Evolutionary conservation across 352 stramenopile genomes (phyloP).

Genomic region (Phytophthora fragariaefolia): DNA sequence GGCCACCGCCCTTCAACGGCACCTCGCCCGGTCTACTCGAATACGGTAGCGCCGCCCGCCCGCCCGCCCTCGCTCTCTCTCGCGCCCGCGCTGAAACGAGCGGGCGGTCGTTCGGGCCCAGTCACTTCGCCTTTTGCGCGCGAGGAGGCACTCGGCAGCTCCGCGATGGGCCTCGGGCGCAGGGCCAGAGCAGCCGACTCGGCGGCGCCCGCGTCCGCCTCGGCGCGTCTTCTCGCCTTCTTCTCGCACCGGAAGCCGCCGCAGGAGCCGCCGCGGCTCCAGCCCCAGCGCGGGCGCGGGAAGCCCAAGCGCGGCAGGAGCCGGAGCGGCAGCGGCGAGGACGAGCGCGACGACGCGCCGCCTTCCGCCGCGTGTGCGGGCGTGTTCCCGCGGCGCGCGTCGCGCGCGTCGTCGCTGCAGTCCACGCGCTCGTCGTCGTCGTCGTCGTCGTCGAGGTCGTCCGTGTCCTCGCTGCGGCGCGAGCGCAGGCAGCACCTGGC

Average conservation of each 20-base stretch:
- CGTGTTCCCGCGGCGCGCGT: constrained; percentile 43
- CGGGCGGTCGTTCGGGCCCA: not conserved
- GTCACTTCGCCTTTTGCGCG: constrained; percentile 12
- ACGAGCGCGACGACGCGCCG: not conserved
- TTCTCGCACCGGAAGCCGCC: constrained; percentile 39
- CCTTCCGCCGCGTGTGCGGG: constrained; percentile 23
- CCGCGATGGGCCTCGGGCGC: constrained; percentile 45
- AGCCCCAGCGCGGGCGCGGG: constrained; percentile 9
- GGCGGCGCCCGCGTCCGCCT: constrained; percentile 17
- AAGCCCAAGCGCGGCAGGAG: not conserved
- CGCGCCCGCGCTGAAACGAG: too few relatives aligned
- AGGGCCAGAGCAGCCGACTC: constrained; percentile 29
- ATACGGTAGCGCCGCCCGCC: too few relatives aligned
- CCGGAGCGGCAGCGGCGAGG: constrained; percentile 21
- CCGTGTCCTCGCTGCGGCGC: constrained; percentile 15
- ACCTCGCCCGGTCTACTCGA: too few relatives aligned
- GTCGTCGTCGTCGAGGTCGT: constrained; percentile 28
- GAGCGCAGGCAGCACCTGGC: constrained; percentile 15
- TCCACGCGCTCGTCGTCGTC: constrained; percentile 34
- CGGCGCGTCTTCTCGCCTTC: constrained; percentile 36
- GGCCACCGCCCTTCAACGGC: too few relatives aligned
- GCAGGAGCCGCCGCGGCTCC: constrained; percentile 6
- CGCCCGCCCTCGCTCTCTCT: too few relatives aligned
- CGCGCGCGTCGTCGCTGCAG: constrained; percentile 40
- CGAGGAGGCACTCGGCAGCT: constrained; percentile 4